Base-by-base conservation (phyloP, 75 land plant species). In the Picea glauca region DNA sequence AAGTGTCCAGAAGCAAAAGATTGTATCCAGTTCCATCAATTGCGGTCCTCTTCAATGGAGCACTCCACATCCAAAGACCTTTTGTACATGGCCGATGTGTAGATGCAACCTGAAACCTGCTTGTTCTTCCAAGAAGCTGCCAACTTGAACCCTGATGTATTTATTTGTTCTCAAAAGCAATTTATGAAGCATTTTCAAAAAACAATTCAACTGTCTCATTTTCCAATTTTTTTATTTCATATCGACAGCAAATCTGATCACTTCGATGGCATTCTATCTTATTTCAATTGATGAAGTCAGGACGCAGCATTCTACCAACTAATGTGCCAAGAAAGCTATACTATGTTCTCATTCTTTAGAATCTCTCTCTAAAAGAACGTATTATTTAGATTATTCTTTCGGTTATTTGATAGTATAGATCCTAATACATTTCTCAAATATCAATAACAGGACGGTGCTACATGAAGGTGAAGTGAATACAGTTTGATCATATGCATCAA, bases 41-140 rank as follows among this genome's bases (percentile, higher is more conserved):
- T 40, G 86, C 83, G 23, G 60, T 81, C 26, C 83, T 83, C 73
- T 84, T 84, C 63, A 84, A 60, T 74, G 86, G 86, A 23, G 80
- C 70, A 77, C 86, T 84, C 86, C 86, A 84, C 86, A 84, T 84
- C 86, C 86, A 84, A 15, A 84, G 83, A 20, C 86, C 86, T 77
- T 84, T 84, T 13, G 86, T 84, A 76, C 86, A 84, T 33, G 86
- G 86, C 62, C 74, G 79, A 58, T 84, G 86, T 13, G 86, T 84
- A 14, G 86, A 58, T 13, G 77, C 86, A 18, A 84, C 86, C 74
- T 84, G 74, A 73, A 84, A 84, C 15, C 86, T 83, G 26, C 83
- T 84, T 30, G 83, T 81, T 75, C 79, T 59, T 68, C 86, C 86
- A 8, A 84, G 67, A 50, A 84, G 79, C 86, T 84, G 26, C 26